Conservation (phyloP, 768 basidiomycete species). For the Pisolithus marmoratus region DNA sequence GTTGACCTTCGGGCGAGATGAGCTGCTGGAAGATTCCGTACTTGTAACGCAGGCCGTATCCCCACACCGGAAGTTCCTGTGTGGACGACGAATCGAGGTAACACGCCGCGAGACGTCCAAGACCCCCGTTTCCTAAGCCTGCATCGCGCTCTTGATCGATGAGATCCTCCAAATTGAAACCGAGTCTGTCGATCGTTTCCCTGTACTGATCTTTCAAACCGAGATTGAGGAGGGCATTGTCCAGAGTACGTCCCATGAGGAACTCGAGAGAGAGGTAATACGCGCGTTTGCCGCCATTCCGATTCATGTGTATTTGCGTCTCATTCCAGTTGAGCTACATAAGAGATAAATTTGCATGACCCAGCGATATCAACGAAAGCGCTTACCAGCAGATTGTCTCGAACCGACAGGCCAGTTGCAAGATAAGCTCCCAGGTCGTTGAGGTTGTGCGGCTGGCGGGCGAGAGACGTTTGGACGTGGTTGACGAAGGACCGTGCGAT, state of each 20-base stretch:
- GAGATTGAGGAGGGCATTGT: constrained; percentile 83
- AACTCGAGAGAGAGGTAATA: constrained; percentile 97
- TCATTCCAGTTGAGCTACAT: constrained; percentile 77
- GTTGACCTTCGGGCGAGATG: constrained; percentile 77
- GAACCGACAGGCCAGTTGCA: constrained; percentile 79
- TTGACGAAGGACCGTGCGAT: constrained; percentile 74
- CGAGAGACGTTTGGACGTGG: constrained; percentile 85
- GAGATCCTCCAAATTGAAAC: constrained; percentile 86
- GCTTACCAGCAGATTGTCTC: constrained; percentile 80
- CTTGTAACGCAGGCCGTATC: constrained; percentile 89
- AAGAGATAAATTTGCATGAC: not conserved
- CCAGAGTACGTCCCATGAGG: constrained; percentile 76
- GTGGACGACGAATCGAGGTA: constrained; percentile 93
- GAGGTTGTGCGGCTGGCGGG: constrained; percentile 86
- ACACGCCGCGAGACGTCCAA: constrained; percentile 95
- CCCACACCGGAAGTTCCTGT: constrained; percentile 90
- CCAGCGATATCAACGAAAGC: not conserved
- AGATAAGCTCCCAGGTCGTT: constrained; percentile 87
- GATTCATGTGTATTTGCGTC: constrained; percentile 70
- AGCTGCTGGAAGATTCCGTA: constrained; percentile 96
- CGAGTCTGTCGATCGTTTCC: constrained; percentile 66
- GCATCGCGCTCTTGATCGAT: constrained; percentile 90
- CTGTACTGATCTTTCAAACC: constrained; percentile 73
- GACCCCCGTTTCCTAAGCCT: constrained; percentile 90
- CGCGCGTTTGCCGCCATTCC: constrained; percentile 81